Conservation (phyloP, 2,329 filamentous ascomycete species). For the Paecilomyces sp. region DNA sequence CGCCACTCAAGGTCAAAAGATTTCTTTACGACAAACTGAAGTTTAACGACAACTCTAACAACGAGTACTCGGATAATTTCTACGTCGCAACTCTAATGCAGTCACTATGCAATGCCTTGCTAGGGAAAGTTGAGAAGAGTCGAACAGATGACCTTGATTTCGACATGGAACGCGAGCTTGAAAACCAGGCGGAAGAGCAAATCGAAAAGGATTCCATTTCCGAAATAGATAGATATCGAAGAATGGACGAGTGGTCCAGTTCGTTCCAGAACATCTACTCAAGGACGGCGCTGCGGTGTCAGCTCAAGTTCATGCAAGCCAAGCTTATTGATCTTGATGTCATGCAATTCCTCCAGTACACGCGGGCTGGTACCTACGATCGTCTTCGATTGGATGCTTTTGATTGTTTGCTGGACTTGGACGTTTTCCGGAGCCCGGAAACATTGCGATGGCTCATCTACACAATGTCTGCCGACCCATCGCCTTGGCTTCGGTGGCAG, state of each 20-base stretch:
- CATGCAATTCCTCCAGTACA: slow-evolving; percentile 56
- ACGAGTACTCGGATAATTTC: slow-evolving; percentile 77
- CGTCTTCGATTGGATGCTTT: slow-evolving; percentile 55
- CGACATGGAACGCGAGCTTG: slow-evolving; percentile 40
- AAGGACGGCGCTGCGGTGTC: slow-evolving; percentile 53
- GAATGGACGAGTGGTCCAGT: slow-evolving; percentile 61
- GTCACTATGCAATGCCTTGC: slow-evolving; percentile 51
- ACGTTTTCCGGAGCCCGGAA: slow-evolving; percentile 44
- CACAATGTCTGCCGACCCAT: slow-evolving; percentile 50
- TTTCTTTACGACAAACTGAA: slow-evolving; percentile 85
- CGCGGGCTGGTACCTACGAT: slow-evolving; percentile 52
- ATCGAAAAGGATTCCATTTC: slow-evolving; percentile 52
- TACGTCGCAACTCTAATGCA: slow-evolving; percentile 77
- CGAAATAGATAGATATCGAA: slow-evolving; percentile 56
- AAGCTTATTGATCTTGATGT: slow-evolving; percentile 47
- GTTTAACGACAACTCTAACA: slow-evolving; percentile 91
- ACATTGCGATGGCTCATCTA: slow-evolving; percentile 52
- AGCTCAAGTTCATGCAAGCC: slow-evolving; percentile 47
- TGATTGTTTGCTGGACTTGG: slow-evolving; percentile 49
- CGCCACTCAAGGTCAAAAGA: slow-evolving; percentile 68
- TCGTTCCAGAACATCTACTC: slow-evolving; percentile 61
- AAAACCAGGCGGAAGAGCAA: slow-evolving; percentile 46
- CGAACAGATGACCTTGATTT: slow-evolving; percentile 36
- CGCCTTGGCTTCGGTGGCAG: slow-evolving; percentile 49
- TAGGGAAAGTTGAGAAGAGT: slow-evolving; percentile 32